Evolutionary conservation across 306 rosid species (phyloP), one percentile per base, ranked within the genome.

Genomic region (Inga leiocalycina): DNA sequence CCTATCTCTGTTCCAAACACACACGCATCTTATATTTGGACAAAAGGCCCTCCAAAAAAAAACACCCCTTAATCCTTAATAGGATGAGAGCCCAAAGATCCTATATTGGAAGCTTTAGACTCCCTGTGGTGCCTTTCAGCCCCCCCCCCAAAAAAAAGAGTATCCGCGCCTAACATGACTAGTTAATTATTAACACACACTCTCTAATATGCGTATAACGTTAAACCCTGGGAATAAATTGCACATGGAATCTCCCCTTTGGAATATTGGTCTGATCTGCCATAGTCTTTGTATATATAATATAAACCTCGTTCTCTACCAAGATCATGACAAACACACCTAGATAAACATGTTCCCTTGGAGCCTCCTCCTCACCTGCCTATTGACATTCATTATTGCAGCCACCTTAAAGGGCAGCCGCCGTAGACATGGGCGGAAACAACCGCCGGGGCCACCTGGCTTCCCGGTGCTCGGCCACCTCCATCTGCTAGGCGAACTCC

Each of bases 381-480:
- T 72, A 24, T 12, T 24, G 59, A 14, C 13, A 24, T 46, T 9
- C 76, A 12, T 72, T 14, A 19, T 46, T 14, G 32, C 76, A 5
- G n/a, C 39, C 59, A 3, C 8, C 76, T 13, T 45, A 6, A 46
- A 24, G 39, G 6, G 57, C 13, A 8, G 59, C 39, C 39, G 19
- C n/a, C 35, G 35, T 41, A 44, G 10, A 71, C 17, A 71, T 44
- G 75, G 16, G 10, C 0, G 17, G 56, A 72, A 72, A 45, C 76
- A 72, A 22, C 76, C 59, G 13, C 76, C 76, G 0, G 59, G 76
- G 12, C 76, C 76, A 1, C 39, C 76, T 0, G 41, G 59, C 22
- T 3, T 45, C 13, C 76, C 59, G 22, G 76, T 72, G 76, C 34
- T 72, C 20, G 76, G 76, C 1, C 57, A 72, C 59, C 76, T 72